phyloP scores from a whole-genome alignment of 495 filamentous ascomycete species.

The Penicillium coprophilum region DNA sequence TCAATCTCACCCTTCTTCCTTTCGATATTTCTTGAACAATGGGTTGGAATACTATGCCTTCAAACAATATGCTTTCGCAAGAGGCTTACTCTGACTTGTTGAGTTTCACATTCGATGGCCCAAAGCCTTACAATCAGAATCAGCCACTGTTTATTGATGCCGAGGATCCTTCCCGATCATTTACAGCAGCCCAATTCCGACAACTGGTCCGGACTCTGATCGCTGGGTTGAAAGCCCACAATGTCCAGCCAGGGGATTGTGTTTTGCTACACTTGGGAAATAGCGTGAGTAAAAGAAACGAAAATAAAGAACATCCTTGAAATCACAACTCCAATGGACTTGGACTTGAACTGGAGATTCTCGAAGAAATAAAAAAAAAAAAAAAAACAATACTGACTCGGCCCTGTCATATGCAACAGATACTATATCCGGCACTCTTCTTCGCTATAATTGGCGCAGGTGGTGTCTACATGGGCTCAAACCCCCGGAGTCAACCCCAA shows the following conservation, averaged over 20 bases:
- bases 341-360: not conserved
- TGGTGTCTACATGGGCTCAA: conserved; percentile 42
- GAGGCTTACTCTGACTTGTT: conserved; percentile 42
- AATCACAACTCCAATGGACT: not conserved
- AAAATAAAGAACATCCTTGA: not conserved
- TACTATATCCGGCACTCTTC: conserved; percentile 50
- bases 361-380: not conserved
- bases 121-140: conserved; percentile 34
- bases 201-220: conserved; percentile 51
- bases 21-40: conserved; percentile 19
- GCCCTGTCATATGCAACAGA: conserved; percentile 28
- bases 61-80: not conserved
- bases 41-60: conserved; percentile 35
- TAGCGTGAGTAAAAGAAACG: conserved; percentile 41
- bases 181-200: conserved; percentile 53
- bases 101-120: conserved; percentile 41
- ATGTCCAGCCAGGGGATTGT: conserved; percentile 56
- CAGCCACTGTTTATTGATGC: conserved; percentile 58
- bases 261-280: conserved; percentile 64
- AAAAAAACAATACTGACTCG: conserved; percentile 17
- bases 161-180: conserved; percentile 51
- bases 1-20: not conserved
- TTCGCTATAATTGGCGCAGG: conserved; percentile 49
- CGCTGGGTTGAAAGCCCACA: conserved; percentile 55
- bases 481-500: conserved; percentile 32